Base-by-base conservation (phyloP, 257 asterid genomes). In the Nicotiana benthamiana region DNA sequence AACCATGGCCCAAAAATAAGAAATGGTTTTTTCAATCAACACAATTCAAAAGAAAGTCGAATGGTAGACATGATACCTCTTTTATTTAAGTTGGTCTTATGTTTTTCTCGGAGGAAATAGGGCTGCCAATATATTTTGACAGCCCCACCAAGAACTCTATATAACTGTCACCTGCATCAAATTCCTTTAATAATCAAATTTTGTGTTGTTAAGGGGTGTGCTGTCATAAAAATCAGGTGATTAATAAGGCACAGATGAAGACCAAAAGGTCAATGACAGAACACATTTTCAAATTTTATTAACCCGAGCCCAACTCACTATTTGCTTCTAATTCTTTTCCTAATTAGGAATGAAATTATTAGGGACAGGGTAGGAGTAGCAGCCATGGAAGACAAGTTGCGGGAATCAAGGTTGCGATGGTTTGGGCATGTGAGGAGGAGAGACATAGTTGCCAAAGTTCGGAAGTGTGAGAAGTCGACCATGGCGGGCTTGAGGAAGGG, bases 121-220 rank as follows among this genome's bases (percentile, higher is more conserved):
- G 87, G 86, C 86, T 83, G 90, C 75, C 88, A 87, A 87, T 75
- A 79, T 62, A 85, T 46, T 59, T 83, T 83, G 90, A 87, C 90
- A 85, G 82, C 90, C 90, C 84, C 34, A 72, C 60, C 27, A 24
- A 52, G 40, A 46, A 46, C 40, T 20, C 27, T 34, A 67, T 67
- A 18, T 34, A 67, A 24, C 53, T 56, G 61, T 56, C 61, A 56
- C 24, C 61, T 56, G 61, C 61, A 8, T n/a, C 26, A 56, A 56
- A 30, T 9, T 20, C 15, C 63, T 4, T 12, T 3, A 57, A 6
- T 59, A 59, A 46, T 67, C 77, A 70, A 70, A 70, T 22, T 20
- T n/a, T 43, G 59, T 22, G 28, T 46, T 68, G 13, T 70, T 32
- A 32, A 32, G 8, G 36, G 7, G 8, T 32, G 36, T 5, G 36